Conservation (phyloP, 495 filamentous ascomycete species). For the Neurospora sp. region DNA sequence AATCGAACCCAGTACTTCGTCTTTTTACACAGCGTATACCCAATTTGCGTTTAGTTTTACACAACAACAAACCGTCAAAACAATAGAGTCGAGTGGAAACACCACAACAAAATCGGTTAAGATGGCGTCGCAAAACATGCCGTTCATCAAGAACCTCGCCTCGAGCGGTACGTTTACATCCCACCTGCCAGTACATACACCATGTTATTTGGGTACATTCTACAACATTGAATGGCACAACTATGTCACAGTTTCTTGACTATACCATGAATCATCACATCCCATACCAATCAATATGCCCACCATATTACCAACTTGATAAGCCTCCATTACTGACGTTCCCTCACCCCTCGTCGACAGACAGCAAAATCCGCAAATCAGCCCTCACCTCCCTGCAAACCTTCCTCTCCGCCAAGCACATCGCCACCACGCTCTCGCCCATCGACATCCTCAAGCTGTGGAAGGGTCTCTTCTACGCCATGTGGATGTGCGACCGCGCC, state of each 20-base stretch:
- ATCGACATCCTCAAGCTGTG: conserved; percentile 85
- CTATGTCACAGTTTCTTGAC: too few species aligned
- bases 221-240: too few species aligned
- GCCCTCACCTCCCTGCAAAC: conserved; percentile 69
- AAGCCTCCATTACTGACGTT: background rate
- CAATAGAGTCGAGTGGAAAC: background rate
- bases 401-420: conserved; percentile 60
- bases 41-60: background rate
- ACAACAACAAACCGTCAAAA: background rate
- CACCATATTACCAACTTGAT: background rate
- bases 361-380: conserved; percentile 70
- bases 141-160: conserved; percentile 42
- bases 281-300: too few species aligned
- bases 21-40: background rate
- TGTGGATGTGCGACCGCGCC: conserved; percentile 91
- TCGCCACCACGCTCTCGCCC: conserved; percentile 43
- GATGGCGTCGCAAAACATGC: conserved; percentile 39
- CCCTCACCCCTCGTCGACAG: conserved; percentile 28
- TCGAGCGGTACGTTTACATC: conserved; percentile 34
- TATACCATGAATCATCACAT: too few species aligned
- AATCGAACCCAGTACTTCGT: background rate
- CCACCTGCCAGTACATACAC: background rate
- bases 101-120: conserved; percentile 4
- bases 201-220: background rate
- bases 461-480: conserved; percentile 95